Evolutionary conservation across 768 basidiomycete genomes (phyloP), one percentile per base, ranked within the genome.

Genomic region (Mycena olivaceomarginata): DNA sequence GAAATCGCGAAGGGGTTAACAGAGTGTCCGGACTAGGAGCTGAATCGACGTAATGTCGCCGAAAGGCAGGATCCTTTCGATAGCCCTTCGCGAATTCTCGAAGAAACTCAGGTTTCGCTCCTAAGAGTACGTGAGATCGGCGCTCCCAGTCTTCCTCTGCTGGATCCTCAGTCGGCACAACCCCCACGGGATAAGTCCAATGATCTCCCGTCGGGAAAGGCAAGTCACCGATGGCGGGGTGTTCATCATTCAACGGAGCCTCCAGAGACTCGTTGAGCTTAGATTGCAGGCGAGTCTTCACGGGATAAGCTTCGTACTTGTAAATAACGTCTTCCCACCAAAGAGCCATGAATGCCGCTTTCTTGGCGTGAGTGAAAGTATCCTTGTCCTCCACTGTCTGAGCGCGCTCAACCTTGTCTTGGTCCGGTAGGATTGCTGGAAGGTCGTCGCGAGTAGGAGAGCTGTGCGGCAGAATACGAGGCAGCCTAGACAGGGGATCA

Each of bases 311-410:
- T 31, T 31, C 31, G 4, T 2, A 31, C 4, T 31, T 31, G 31
- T 31, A 72, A 0, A 65, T n/a, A 9, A 66, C 72, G 10, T 67
- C 53, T 0, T 73, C 72, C 64, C 64, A 73, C 72, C 64, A 73
- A 0, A 56, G 2, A 1, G 56, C 64, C 1, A 11, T 2, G 46
- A 66, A 73, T 16, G 53, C 64, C 1, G 64, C 72, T 8, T 16
- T 66, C 64, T 45, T 45, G 43, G 43, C 43, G 11, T 6, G 43
- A 1, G 43, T 45, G 43, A 45, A 45, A 0, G 43, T 45, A 3
- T 45, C 43, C 43, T 45, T 45, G 6, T 45, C 43, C 15, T 45
- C 43, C 10, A 6, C 43, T 2, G 9, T 10, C 43, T 45, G 43
- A 1, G 43, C 43, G 9, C 6, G 43, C 1, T 45, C 43, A 1